Conservation (phyloP, 352 stramenopile species). For the Thraustochytrium sp. region DNA sequence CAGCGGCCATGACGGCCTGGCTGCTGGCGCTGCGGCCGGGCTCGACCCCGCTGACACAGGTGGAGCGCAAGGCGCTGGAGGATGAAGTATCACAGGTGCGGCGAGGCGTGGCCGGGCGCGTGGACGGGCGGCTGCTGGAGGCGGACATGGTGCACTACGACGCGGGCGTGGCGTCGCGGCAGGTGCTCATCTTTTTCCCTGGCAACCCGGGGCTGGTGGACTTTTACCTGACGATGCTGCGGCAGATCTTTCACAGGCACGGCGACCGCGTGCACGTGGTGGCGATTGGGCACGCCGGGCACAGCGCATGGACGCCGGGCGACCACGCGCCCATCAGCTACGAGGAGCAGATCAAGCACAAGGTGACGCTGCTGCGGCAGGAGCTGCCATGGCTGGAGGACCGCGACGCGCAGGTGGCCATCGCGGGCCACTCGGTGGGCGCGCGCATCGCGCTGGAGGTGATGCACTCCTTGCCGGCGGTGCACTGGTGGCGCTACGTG, state of each 20-base stretch:
- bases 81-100: neutral
- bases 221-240: conserved; percentile 31
- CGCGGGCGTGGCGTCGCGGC: neutral
- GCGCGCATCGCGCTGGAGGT: conserved; percentile 26
- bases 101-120: neutral
- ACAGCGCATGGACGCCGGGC: neutral
- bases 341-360: conserved; percentile 38
- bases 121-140: neutral
- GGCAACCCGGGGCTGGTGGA: conserved; percentile 29
- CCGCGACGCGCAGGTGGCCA: neutral
- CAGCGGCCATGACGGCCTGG: neutral
- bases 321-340: neutral
- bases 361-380: neutral
- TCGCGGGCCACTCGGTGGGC: conserved; percentile 16
- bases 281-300: neutral
- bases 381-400: neutral
- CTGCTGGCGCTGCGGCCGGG: neutral
- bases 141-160: neutral
- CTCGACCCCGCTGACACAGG: neutral
- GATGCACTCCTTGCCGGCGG: neutral
- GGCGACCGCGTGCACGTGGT: neutral
- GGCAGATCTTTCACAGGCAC: neutral
- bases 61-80: neutral
- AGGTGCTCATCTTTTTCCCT: neutral
- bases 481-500: neutral